Base-by-base conservation (phyloP, 495 filamentous ascomycete genomes). In the Aspergillus wentii region DNA sequence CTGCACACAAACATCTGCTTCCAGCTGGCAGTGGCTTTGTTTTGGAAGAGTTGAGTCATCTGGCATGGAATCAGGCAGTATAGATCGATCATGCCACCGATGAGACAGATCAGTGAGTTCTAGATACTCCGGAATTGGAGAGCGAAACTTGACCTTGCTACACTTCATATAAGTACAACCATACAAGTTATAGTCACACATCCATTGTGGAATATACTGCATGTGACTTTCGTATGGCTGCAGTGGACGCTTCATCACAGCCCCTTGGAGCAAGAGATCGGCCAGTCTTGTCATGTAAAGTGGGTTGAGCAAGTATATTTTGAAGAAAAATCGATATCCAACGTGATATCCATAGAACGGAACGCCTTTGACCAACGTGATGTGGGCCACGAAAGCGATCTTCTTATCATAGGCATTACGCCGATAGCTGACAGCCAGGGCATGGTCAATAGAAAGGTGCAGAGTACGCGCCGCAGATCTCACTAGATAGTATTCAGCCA, bases 171-270 rank as follows among this genome's bases (percentile, higher is more conserved):
- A 95, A 19, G 76, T 80, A 54, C 92, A 98, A 8, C 92, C 92
- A 54, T 91, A 95, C 47, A 98, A 69, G 48, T 94, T 97, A 71
- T 88, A 97, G 54, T 98, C 94, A 46, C 83, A 85, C 91, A 97
- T 95, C 79, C 94, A 97, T 65, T 96, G 94, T 1, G 90, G 74
- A 7, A 95, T 61, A 61, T 85, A 97, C 57, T 94, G 84, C 28
- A 97, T 58, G 59, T 97, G 94, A 32, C 83, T 88, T 60, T 98
- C 92, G 55, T 89, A 92, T 2, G 92, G 90, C 49, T 98, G 92
- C 22, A 97, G 79, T 8, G 75, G 68, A 30, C 71, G 78, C 50
- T 85, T 83, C 78, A 97, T 77, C 30, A 98, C 76, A 9, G 80
- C 79, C 17, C 91, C 92, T 56, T 94, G 86, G 17, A 84, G 80